Evolutionary conservation across 1,284 basidiomycete species (phyloP).

Genomic region (Fomitopsis schrenkii): DNA sequence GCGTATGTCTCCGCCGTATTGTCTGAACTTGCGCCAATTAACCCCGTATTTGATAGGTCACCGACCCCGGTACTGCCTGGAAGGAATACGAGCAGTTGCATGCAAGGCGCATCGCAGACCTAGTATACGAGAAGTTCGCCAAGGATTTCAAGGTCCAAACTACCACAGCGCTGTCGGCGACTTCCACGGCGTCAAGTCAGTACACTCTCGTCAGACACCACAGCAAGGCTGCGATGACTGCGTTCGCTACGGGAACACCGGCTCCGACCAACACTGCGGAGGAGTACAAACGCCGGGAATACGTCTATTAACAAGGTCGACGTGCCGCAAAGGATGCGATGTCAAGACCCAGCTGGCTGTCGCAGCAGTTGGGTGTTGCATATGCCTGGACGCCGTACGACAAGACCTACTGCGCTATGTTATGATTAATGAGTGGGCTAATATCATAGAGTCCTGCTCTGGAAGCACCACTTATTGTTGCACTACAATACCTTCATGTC

Average conservation of each 20-base stretch:
- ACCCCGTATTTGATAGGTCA: background rate
- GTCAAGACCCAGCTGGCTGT: too few species aligned
- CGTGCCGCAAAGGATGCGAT: too few species aligned
- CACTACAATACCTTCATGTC: background rate
- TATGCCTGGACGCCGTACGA: too few species aligned
- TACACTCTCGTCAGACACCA: background rate
- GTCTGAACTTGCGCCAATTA: background rate
- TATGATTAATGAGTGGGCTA: background rate
- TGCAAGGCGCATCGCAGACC: background rate
- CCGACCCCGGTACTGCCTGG: constrained; percentile 4
- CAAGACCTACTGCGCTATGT: background rate
- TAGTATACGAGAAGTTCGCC: background rate
- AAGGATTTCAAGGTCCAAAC: background rate
- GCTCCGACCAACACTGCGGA: background rate
- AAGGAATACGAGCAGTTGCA: constrained; percentile 3
- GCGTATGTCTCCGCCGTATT: background rate
- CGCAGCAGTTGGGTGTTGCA: too few species aligned
- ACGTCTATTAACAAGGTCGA: background rate
- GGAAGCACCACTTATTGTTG: background rate
- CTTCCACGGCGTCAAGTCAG: background rate
- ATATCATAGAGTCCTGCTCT: background rate
- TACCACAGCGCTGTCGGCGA: background rate
- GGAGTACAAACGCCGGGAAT: background rate
- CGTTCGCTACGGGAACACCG: background rate
- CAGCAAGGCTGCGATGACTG: background rate